phyloP scores from a whole-genome alignment of 2,329 filamentous ascomycete genomes.

The Exophiala phaeomuriformis region DNA sequence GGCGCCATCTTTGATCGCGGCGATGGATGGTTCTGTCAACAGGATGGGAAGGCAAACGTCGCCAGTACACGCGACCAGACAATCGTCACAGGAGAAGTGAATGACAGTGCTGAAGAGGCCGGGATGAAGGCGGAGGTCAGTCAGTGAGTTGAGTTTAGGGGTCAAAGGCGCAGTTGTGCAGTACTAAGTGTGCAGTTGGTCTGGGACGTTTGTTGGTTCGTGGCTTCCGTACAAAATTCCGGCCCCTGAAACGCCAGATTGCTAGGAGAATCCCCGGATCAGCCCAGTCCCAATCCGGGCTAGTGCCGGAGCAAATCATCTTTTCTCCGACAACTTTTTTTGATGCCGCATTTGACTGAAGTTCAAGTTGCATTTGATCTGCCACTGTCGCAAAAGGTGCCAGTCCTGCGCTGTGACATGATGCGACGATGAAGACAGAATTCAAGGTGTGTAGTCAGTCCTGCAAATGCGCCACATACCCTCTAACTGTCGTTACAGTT shows the following conservation, averaged over 20 bases:
- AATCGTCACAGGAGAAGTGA: constrained; percentile 11
- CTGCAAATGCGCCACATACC: neutral
- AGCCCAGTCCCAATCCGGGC: constrained; percentile 28
- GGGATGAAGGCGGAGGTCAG: constrained; percentile 1
- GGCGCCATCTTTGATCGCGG: constrained; percentile 44
- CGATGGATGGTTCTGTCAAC: constrained; percentile 1
- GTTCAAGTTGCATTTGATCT: neutral
- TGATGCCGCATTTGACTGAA: neutral
- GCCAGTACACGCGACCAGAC: neutral
- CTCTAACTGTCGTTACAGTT: constrained; percentile 54
- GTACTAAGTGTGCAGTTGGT: neutral
- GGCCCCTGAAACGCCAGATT: constrained; percentile 31
- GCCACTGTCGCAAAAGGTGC: neutral
- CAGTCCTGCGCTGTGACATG: neutral
- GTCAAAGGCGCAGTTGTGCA: neutral
- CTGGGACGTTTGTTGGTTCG: neutral
- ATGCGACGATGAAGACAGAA: constrained; percentile 82
- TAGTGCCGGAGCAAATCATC: constrained; percentile 24
- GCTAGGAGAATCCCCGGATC: constrained; percentile 25
- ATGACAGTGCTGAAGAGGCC: neutral
- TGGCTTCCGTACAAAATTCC: constrained; percentile 13
- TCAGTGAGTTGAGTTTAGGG: constrained; percentile 7
- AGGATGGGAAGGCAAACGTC: constrained; percentile 19
- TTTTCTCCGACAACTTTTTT: constrained; percentile 25
- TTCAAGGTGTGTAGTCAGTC: constrained; percentile 64